Evolutionary conservation across 2,329 filamentous ascomycete genomes (phyloP).

Genomic region (Scytalidium lignicola): DNA sequence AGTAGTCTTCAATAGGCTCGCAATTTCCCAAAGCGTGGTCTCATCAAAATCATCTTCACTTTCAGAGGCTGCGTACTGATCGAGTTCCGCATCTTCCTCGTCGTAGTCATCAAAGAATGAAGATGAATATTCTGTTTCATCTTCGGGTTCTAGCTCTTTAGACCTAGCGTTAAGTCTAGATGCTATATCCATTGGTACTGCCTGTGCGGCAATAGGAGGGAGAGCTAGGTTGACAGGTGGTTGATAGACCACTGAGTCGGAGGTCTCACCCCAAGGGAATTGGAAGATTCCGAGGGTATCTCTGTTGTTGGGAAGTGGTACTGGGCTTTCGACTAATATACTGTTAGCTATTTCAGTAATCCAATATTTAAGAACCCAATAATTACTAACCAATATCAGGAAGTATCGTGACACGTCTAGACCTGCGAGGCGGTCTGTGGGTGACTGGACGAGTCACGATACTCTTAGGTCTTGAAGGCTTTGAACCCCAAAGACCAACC

Average conservation of each 20-base stretch:
- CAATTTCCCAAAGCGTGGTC: constrained; percentile 59
- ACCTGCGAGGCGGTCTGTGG: constrained; percentile 49
- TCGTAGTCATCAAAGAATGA: constrained; percentile 60
- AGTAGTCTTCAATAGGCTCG: constrained; percentile 49
- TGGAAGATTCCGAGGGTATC: constrained; percentile 60
- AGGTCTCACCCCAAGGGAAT: constrained; percentile 61
- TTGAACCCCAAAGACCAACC: constrained; percentile 25
- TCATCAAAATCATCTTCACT: constrained; percentile 55
- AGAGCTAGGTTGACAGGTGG: no score
- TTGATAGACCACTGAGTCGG: constrained; percentile 45
- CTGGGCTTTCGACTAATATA: constrained; percentile 47
- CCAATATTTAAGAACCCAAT: background rate
- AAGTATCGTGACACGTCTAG: constrained; percentile 51
- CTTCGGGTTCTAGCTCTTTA: constrained; percentile 17
- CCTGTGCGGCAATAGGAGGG: constrained; percentile 12
- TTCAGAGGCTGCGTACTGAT: constrained; percentile 26
- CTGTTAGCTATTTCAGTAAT: constrained; percentile 10
- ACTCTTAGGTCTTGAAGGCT: constrained; percentile 18
- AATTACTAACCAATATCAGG: constrained; percentile 47
- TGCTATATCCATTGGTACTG: constrained; percentile 10
- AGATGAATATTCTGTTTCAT: constrained; percentile 17
- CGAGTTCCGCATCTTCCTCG: constrained; percentile 31
- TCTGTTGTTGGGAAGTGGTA: constrained; percentile 52
- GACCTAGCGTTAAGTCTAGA: constrained; percentile 20
- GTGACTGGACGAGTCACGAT: constrained; percentile 39